A percentile compares a stretch with the other conserved stretches of the same genome.
phyloP scores from a whole-genome alignment of 2,329 filamentous ascomycete genomes.

The Fonsecaea multimorphosa region DNA sequence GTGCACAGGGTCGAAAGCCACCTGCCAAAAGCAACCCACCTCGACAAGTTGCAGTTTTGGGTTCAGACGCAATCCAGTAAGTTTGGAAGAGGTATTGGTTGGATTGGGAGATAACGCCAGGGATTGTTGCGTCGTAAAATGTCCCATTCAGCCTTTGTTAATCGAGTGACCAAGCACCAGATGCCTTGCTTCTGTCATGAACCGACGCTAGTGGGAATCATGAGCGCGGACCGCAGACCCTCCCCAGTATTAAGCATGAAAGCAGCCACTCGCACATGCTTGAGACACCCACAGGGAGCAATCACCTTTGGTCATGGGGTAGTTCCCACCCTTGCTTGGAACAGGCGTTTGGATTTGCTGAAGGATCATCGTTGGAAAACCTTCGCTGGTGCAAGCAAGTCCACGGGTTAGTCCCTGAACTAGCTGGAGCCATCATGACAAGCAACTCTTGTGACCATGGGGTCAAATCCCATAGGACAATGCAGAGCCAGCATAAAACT shows the following conservation, averaged over 20 bases:
- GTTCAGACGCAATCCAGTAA: neutral
- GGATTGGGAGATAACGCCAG: neutral
- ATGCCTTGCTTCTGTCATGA: neutral
- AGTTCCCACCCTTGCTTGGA: neutral
- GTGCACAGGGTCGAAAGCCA: neutral
- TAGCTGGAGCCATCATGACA: neutral
- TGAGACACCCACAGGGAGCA: neutral
- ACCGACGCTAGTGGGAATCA: neutral
- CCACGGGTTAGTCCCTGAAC: neutral
- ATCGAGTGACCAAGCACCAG: neutral
- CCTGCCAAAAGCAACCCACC: neutral
- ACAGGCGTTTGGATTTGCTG: neutral
- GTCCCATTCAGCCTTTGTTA: neutral
- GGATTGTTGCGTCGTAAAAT: constrained; percentile 8
- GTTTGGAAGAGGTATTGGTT: neutral
- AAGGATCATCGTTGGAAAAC: neutral
- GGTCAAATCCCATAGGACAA: neutral
- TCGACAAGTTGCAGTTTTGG: neutral
- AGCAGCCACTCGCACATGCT: neutral
- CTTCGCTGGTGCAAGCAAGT: neutral
- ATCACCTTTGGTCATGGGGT: neutral
- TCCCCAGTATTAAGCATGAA: neutral
- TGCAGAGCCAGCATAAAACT: neutral
- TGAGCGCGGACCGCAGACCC: neutral
- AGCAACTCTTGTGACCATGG: neutral